Evolutionary conservation across 75 land plant genomes (phyloP), one percentile per base, ranked within the genome.

Genomic region (Cupressus sempervirens): DNA sequence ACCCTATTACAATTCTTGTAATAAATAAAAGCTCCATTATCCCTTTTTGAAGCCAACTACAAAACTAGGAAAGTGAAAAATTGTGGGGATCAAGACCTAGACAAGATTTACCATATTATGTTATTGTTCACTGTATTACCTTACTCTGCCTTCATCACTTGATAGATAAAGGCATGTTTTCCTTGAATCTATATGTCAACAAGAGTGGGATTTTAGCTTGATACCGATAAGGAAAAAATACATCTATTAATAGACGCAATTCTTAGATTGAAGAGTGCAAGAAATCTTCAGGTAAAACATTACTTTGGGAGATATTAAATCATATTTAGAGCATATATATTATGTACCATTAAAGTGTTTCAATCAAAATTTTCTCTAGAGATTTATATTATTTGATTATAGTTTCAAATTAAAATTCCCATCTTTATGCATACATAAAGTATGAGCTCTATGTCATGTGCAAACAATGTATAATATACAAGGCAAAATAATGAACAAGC

Each of bases 221-320:
- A 45, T 26, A 41, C 11, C 40, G 29, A 50, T 14, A 12, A 8
- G n/a, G 45, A 79, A 5, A 45, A 79, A 43, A n/a, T n/a, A 43
- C 46, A 79, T 45, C 29, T 43, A 14, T 43, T 43, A 45, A 79
- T n/a, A n/a, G n/a, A n/a, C n/a, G n/a, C 81, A 50, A 79, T 79
- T 79, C 50, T 23, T 43, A 79, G 45, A 45, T 45, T n/a, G 40
- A 40, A 15, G 10, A 43, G 11, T n/a, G 50, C 52, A 45, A 79
- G 80, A n/a, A 32, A 40, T 79, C 81, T 40, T 79, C 52, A 45
- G 81, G 81, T 79, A 23, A 79, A 79, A 79, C 29, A n/a, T 23
- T 10, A 36, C 32, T 29, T 11, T n/a, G 7, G n/a, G 15, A 11
- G 14, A 40, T 32, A 23, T 45, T n/a, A 41, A 79, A 45, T 79